These are phyloP conservation scores for Hirsutella minnesotensis DNA, from an alignment of 2,329 filamentous ascomycete genomes.

Conservation along the genomic window DNA sequence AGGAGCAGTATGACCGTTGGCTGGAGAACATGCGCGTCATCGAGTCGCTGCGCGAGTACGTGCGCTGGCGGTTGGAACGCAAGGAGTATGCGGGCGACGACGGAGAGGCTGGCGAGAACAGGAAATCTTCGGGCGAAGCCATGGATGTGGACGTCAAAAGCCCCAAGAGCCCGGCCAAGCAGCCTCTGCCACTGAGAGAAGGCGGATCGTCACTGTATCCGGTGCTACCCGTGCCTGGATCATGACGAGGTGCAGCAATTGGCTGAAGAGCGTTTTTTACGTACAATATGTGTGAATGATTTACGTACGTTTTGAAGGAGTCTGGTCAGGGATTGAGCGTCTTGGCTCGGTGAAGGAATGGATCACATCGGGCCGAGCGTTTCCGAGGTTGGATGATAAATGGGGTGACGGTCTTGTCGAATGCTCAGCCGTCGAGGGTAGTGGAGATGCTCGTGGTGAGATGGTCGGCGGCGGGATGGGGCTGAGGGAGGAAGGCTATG, in stretches of 20 bases:
- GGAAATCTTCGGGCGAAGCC: conserved; percentile 15
- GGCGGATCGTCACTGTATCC: conserved; percentile 27
- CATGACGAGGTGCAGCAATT: neutral
- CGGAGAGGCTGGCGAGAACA: conserved; percentile 5
- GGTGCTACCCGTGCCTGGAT: conserved; percentile 22
- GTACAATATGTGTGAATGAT: neutral
- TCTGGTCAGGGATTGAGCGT: no score
- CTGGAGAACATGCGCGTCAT: conserved; percentile 54
- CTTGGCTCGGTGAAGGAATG: no score
- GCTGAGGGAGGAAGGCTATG: no score
- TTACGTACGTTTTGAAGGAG: neutral
- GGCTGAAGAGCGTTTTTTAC: no score
- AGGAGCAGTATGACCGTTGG: conserved; percentile 54
- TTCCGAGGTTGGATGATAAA: no score
- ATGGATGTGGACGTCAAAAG: conserved; percentile 26
- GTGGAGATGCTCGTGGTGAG: no score
- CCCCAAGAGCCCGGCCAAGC: conserved; percentile 13
- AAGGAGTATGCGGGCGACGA: conserved; percentile 37
- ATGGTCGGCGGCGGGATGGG: no score
- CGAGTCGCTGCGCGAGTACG: conserved; percentile 46
- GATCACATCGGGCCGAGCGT: no score
- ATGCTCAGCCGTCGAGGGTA: no score
- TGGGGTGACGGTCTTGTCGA: no score
- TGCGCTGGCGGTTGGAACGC: conserved; percentile 43
- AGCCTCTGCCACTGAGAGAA: conserved; percentile 12